These are phyloP conservation scores for Collybiopsis luxurians DNA, from an alignment of 768 basidiomycete genomes.

Conservation along the genomic window DNA sequence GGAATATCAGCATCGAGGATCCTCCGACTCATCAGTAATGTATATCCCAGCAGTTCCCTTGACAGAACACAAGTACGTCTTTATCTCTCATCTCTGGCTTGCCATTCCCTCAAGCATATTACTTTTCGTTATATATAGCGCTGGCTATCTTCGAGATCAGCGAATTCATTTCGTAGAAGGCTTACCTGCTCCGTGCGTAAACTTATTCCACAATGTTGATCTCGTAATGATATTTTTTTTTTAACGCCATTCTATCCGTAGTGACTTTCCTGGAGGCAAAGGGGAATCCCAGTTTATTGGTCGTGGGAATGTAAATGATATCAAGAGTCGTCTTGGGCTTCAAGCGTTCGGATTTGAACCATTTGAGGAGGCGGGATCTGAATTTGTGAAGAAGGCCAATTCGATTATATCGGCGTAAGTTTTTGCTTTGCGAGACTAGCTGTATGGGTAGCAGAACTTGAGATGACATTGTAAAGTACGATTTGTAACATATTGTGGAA, in stretches of 20 bases:
- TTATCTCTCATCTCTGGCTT: neutral
- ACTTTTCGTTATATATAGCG: constrained; percentile 26
- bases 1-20: constrained; percentile 44
- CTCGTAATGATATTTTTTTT: too few species aligned
- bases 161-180: constrained; percentile 43
- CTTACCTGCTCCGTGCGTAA: constrained; percentile 46
- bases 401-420: neutral
- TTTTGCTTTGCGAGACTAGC: too few species aligned
- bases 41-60: constrained; percentile 56
- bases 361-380: neutral
- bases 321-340: constrained; percentile 10
- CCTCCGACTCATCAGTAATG: constrained; percentile 50
- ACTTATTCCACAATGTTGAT: neutral
- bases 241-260: constrained; percentile 19
- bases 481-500: too few species aligned
- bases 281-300: constrained; percentile 45
- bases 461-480: too few species aligned
- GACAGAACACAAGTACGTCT: constrained; percentile 44
- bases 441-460: too few species aligned
- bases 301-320: constrained; percentile 31
- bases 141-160: constrained; percentile 47
- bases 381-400: constrained; percentile 2
- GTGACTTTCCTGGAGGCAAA: constrained; percentile 52
- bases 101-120: neutral
- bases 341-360: constrained; percentile 4